Evolutionary conservation across 2,329 filamentous ascomycete genomes (phyloP).

Genomic region (Trichoderma pleuroti): DNA sequence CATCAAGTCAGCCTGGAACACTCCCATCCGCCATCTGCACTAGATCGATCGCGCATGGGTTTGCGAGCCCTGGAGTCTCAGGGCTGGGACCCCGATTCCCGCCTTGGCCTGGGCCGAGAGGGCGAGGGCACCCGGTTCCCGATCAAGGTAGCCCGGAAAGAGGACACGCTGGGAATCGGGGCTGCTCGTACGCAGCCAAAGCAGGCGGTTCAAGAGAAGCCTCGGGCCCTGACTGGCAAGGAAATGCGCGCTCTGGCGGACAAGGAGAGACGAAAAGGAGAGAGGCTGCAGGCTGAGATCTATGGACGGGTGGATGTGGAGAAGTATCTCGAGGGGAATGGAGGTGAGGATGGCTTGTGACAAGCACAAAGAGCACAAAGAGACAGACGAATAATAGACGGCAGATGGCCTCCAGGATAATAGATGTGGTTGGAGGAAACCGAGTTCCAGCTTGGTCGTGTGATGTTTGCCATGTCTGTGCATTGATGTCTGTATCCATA

Average conservation of each 20-base stretch:
- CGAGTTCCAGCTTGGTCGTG: not conserved
- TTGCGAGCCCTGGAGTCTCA: conserved; percentile 61
- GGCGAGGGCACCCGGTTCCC: conserved; percentile 74
- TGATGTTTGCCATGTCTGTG: not conserved
- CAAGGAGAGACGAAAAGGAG: conserved; percentile 53
- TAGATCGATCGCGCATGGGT: conserved; percentile 69
- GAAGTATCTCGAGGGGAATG: conserved; percentile 59
- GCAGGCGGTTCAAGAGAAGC: conserved; percentile 46
- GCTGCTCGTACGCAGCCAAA: conserved; percentile 42
- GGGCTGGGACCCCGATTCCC: conserved; percentile 72
- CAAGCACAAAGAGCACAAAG: not conserved
- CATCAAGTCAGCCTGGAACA: conserved; percentile 69
- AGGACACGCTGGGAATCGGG: conserved; percentile 72
- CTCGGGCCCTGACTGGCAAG: conserved; percentile 58
- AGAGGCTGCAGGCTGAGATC: conserved; percentile 66
- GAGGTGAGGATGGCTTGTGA: conserved; percentile 24
- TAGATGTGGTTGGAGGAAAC: not conserved
- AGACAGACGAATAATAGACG: not conserved
- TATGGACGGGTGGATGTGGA: conserved; percentile 74
- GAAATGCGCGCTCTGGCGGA: conserved; percentile 46
- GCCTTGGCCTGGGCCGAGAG: conserved; percentile 65
- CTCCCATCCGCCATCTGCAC: conserved; percentile 67
- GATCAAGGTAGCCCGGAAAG: conserved; percentile 68
- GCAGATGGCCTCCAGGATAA: not conserved
- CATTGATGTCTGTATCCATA: not conserved